phyloP scores from a whole-genome alignment of 1,284 basidiomycete species.

The Ganoderma multipileum region DNA sequence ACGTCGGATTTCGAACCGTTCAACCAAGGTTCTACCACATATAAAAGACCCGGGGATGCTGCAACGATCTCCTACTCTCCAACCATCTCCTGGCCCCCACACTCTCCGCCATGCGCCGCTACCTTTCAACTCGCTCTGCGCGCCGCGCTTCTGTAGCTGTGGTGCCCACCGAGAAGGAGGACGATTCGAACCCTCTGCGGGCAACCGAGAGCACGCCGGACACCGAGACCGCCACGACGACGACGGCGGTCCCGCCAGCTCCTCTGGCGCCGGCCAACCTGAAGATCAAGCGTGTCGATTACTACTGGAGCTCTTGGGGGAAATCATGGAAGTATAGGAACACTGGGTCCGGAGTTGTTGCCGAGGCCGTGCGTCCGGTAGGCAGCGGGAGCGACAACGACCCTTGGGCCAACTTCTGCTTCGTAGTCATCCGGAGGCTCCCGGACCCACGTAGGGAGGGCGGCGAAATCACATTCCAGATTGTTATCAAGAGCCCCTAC shows the following conservation, averaged over 20 bases:
- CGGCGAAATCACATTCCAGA: slow-evolving; percentile 51
- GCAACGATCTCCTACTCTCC: not conserved
- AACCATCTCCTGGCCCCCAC: not conserved
- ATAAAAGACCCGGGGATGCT: not conserved
- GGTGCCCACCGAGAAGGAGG: not conserved
- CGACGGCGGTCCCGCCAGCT: not conserved
- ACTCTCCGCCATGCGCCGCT: not conserved
- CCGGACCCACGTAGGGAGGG: slow-evolving; percentile 38
- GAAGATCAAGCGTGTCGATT: slow-evolving; percentile 58
- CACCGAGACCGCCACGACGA: not conserved
- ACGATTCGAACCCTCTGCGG: not conserved
- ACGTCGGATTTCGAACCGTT: not conserved
- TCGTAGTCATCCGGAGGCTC: slow-evolving; percentile 33
- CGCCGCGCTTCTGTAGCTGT: not conserved
- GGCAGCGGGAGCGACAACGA: slow-evolving; percentile 47
- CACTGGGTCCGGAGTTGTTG: slow-evolving; percentile 54
- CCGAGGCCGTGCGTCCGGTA: slow-evolving; percentile 48
- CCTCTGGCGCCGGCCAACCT: not conserved
- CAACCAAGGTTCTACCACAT: not conserved
- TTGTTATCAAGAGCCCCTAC: slow-evolving; percentile 62
- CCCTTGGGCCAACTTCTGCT: slow-evolving; percentile 48
- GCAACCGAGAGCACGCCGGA: not conserved
- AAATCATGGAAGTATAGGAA: slow-evolving; percentile 64
- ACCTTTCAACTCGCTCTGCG: not conserved
- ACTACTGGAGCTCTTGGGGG: slow-evolving; percentile 61